A percentile compares a stretch with the other conserved stretches of the same genome.
Evolutionary conservation across 2,329 filamentous ascomycete genomes (phyloP).

Genomic region (Phialemoniopsis sp.): DNA sequence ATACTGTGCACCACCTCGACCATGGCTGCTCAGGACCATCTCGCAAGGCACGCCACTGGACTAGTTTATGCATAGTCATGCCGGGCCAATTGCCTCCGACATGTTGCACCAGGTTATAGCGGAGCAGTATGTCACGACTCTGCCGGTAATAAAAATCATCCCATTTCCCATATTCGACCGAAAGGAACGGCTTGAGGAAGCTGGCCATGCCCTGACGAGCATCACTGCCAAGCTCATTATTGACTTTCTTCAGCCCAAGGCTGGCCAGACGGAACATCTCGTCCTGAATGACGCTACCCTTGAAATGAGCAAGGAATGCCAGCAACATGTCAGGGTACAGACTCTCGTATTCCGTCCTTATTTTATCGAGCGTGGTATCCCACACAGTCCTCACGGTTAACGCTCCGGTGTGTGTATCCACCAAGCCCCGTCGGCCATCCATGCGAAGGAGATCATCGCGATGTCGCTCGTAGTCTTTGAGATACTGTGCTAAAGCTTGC

Average conservation of each 20-base stretch:
- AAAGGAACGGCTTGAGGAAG: not conserved
- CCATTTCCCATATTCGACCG: not conserved
- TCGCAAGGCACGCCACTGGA: conserved; percentile 6
- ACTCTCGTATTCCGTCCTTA: conserved; percentile 1
- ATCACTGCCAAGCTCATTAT: conserved; percentile 2
- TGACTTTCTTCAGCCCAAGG: conserved; percentile 2
- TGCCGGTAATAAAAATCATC: conserved; percentile 6
- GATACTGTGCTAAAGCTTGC: conserved; percentile 3
- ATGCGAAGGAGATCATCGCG: conserved; percentile 5
- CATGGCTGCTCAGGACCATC: conserved; percentile 1
- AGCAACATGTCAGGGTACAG: conserved; percentile 4
- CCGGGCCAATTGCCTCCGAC: conserved; percentile 6
- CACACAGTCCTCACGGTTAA: conserved; percentile 10
- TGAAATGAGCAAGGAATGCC: conserved; percentile 8
- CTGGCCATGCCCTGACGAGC: not conserved
- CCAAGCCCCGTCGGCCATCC: conserved; percentile 1
- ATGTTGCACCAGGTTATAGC: conserved; percentile 6
- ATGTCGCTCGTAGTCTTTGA: conserved; percentile 4
- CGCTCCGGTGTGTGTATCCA: conserved; percentile 4
- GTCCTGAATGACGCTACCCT: conserved; percentile 6
- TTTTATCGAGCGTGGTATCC: conserved; percentile 9
- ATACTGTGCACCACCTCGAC: conserved; percentile 3
- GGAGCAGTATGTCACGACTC: conserved; percentile 4
- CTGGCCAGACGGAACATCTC: conserved; percentile 6
- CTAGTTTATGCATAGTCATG: conserved; percentile 6